These are phyloP conservation scores for Collybia sp. DNA, from an alignment of 768 basidiomycete genomes.

Conservation along the genomic window DNA sequence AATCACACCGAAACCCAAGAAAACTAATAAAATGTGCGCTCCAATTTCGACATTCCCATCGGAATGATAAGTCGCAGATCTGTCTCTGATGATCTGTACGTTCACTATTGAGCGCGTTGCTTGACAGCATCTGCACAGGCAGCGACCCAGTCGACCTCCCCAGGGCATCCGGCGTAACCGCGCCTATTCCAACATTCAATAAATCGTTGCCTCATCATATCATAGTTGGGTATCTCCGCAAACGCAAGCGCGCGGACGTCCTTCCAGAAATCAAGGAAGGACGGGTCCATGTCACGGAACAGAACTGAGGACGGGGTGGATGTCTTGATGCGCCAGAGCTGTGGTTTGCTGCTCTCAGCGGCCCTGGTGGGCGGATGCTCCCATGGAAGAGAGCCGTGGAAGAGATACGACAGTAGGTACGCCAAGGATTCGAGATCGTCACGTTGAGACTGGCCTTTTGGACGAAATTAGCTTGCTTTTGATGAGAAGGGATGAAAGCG, in stretches of 20 bases:
- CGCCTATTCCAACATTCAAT: constrained; percentile 12
- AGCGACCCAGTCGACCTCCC: constrained; percentile 10
- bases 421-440: constrained; percentile 32
- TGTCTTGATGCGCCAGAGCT: constrained; percentile 22
- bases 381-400: constrained; percentile 28
- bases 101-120: too few species aligned
- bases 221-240: constrained; percentile 24
- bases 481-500: constrained; percentile 2
- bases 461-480: neutral
- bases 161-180: constrained; percentile 7
- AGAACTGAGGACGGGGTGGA: constrained; percentile 19
- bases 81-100: too few species aligned
- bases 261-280: constrained; percentile 23
- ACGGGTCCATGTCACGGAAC: constrained; percentile 19
- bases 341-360: constrained; percentile 5
- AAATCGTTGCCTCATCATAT: constrained; percentile 16
- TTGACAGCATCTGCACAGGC: too few species aligned
- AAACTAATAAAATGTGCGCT: too few species aligned
- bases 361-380: neutral
- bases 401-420: constrained; percentile 27
- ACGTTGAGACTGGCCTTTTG: constrained; percentile 24
- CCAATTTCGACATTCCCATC: too few species aligned
- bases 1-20: too few species aligned
- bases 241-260: constrained; percentile 24
- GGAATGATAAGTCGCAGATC: too few species aligned